phyloP scores from a whole-genome alignment of 2,329 filamentous ascomycete species.

The Cordyceps farinosa region DNA sequence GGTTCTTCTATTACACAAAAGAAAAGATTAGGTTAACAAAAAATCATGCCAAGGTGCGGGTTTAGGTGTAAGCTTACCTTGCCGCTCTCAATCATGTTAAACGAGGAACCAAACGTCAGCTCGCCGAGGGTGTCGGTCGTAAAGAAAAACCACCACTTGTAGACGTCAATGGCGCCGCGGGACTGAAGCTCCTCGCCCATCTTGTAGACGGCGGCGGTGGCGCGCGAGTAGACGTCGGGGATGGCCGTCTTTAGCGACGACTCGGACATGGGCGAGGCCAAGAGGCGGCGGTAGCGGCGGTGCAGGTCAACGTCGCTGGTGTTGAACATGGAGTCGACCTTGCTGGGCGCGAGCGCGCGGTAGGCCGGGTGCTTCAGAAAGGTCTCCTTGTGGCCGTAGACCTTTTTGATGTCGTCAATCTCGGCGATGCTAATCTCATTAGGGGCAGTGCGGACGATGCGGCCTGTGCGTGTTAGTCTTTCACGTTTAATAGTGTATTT shows the following conservation, averaged over 20 bases:
- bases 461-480: slow-evolving; percentile 20
- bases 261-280: slow-evolving; percentile 40
- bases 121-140: slow-evolving; percentile 52
- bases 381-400: slow-evolving; percentile 32
- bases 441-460: slow-evolving; percentile 26
- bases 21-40: not conserved
- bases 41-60: not conserved
- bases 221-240: slow-evolving; percentile 33
- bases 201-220: slow-evolving; percentile 37
- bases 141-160: slow-evolving; percentile 54
- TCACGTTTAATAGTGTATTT: not conserved
- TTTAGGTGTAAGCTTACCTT: slow-evolving; percentile 33
- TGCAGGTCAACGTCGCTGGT: slow-evolving; percentile 39
- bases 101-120: slow-evolving; percentile 54
- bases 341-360: slow-evolving; percentile 20
- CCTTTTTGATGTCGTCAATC: slow-evolving; percentile 24
- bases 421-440: slow-evolving; percentile 25
- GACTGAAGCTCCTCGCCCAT: slow-evolving; percentile 43
- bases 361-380: slow-evolving; percentile 28
- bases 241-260: slow-evolving; percentile 31
- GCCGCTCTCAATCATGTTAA: slow-evolving; percentile 48
- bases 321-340: slow-evolving; percentile 33
- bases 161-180: slow-evolving; percentile 40
- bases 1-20: slow-evolving; percentile 5
- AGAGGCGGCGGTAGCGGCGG: slow-evolving; percentile 37